phyloP scores from a whole-genome alignment of 345 rosid species.

The Eucalyptus paniculata region DNA sequence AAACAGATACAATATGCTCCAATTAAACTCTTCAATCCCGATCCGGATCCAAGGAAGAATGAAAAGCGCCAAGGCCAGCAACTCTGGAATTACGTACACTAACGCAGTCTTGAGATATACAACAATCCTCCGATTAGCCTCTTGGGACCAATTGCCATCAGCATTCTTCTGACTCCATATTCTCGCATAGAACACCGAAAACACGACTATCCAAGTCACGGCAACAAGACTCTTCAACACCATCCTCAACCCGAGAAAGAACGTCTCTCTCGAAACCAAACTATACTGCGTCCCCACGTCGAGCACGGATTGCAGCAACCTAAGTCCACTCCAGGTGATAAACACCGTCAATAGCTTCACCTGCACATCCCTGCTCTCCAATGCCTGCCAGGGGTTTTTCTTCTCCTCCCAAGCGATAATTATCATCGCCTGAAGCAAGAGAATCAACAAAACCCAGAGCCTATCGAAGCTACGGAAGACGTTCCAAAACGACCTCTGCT shows the following conservation, averaged over 20 bases:
- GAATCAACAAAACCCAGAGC: slow-evolving; percentile 62
- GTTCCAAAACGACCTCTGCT: slow-evolving; percentile 83
- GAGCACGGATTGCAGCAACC: slow-evolving; percentile 61
- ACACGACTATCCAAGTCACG: slow-evolving; percentile 59
- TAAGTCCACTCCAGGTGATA: slow-evolving; percentile 69
- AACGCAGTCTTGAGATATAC: slow-evolving; percentile 55
- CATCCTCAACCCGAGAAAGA: slow-evolving; percentile 59
- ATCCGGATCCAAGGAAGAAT: slow-evolving; percentile 81
- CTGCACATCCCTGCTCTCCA: slow-evolving; percentile 39
- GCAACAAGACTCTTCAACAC: slow-evolving; percentile 60
- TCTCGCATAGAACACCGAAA: slow-evolving; percentile 59
- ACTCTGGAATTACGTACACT: slow-evolving; percentile 61
- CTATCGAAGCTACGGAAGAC: slow-evolving; percentile 73
- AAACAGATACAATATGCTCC: slow-evolving; percentile 38
- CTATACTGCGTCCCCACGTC: slow-evolving; percentile 89
- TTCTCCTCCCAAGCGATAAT: slow-evolving; percentile 66
- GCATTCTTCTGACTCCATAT: slow-evolving; percentile 74
- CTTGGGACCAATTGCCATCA: slow-evolving; percentile 42
- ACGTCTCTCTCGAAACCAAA: slow-evolving; percentile 57
- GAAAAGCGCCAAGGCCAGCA: slow-evolving; percentile 60
- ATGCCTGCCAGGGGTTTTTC: slow-evolving; percentile 36
- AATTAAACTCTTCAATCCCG: slow-evolving; percentile 56
- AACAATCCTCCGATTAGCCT: slow-evolving; percentile 43
- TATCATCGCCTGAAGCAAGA: slow-evolving; percentile 61
- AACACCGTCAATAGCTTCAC: slow-evolving; percentile 70